Evolutionary conservation across 345 rosid species (phyloP), one percentile per base, ranked within the genome.

Genomic region (Eucalyptus leucophloia): DNA sequence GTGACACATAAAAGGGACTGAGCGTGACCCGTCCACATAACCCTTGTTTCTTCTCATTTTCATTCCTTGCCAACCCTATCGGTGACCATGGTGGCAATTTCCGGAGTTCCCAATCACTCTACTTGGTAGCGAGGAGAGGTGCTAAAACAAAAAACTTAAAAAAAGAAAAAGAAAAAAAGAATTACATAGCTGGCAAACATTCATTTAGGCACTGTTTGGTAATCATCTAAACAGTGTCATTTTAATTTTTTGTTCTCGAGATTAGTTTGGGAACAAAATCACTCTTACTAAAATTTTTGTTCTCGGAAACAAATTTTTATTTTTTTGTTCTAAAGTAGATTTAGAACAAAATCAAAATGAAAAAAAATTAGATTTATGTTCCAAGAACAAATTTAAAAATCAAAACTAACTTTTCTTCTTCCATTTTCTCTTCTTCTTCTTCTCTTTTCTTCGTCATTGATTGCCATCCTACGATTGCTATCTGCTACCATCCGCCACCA

Each of bases 281-380:
- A 7, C 7, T 2, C 15, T 50, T 50, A 50, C 18, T 50, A 15
- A 50, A 50, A 15, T 1, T 15, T 49, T 49, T 49, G 1, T 49
- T 49, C 0, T 0, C 0, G 0, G 0, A 6, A 50, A 15, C 3
- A 6, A 50, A 50, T 50, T 50, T 50, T 16, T 50, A 50, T 50
- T 50, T 50, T 49, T 49, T 50, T 49, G 2, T 50, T 50, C 3
- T 1, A 2, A 50, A 49, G 2, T 50, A 50, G 7, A 50, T 50
- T 50, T 50, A 1, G 7, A 50, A 50, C 1, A 2, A 1, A 49
- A 49, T 49, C 1, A 15, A 50, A 47, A 47, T 1, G 6, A 13
- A 49, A 2, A 49, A 13, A 49, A 49, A 49, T 12, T 49, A 13
- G 5, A 49, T 13, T 49, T 2, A 12, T 49, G 1, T 49, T 49